A percentile compares a stretch with the other conserved stretches of the same genome.
phyloP scores from a whole-genome alignment of 163 green algal species.

The Scenedesmus sp. region DNA sequence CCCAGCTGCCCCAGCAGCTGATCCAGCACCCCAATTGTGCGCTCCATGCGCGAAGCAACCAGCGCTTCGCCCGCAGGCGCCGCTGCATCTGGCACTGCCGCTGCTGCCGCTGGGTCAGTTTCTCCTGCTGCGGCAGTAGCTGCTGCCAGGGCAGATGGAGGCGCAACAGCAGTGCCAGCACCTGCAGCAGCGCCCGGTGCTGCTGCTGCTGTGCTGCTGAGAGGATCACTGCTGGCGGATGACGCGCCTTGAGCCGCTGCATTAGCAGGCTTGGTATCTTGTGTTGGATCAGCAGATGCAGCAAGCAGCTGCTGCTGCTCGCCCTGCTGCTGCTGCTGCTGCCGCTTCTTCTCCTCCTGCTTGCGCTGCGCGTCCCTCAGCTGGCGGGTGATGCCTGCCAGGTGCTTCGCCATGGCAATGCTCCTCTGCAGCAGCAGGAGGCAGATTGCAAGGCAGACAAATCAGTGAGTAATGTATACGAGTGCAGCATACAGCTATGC shows the following conservation, averaged over 20 bases:
- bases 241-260: not conserved
- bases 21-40: conserved; percentile 33
- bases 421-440: conserved; percentile 26
- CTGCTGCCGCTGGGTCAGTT: not conserved
- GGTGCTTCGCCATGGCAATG: conserved; percentile 29
- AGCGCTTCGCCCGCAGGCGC: not conserved
- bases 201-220: not conserved
- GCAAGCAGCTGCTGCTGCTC: conserved; percentile 37
- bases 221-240: not conserved
- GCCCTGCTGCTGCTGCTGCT: conserved; percentile 40
- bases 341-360: conserved; percentile 36
- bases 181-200: not conserved
- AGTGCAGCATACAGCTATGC: not conserved
- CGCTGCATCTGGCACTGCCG: not conserved
- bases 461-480: not conserved
- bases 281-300: not conserved
- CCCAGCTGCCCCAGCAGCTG: conserved; percentile 29
- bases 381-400: conserved; percentile 22
- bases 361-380: conserved; percentile 20
- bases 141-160: not conserved
- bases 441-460: not conserved
- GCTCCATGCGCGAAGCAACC: conserved; percentile 16
- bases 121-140: not conserved
- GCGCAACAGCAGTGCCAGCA: not conserved
- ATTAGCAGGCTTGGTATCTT: not conserved